A percentile compares a stretch with the other conserved stretches of the same genome.
Evolutionary conservation across 306 rosid genomes (phyloP).

Genomic region (Cyclanthera cordifolia): DNA sequence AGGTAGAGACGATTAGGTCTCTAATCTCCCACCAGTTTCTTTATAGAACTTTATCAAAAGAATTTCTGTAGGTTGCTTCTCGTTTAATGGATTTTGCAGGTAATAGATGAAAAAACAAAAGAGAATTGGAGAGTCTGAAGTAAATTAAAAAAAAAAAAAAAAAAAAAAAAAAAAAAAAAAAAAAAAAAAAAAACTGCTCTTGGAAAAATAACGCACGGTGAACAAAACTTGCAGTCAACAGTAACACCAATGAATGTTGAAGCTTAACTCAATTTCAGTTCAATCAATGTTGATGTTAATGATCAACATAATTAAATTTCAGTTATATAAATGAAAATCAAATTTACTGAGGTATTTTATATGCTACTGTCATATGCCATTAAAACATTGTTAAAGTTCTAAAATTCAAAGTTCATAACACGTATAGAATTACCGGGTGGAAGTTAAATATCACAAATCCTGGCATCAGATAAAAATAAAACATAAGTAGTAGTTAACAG

Average conservation of each 20-base stretch:
- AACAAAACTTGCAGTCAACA: neutral
- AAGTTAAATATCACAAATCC: neutral
- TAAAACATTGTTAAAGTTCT: neutral
- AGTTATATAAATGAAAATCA: neutral
- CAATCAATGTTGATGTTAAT: neutral
- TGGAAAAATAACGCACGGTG: neutral
- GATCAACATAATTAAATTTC: neutral
- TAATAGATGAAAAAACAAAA: neutral
- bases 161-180: too few species aligned
- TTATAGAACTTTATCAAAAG: neutral
- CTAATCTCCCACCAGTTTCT: constrained; percentile 16
- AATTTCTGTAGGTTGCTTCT: neutral
- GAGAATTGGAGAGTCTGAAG: neutral
- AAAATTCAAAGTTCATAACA: neutral
- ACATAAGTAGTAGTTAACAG: neutral
- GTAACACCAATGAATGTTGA: neutral
- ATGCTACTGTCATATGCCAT: neutral
- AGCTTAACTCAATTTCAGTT: neutral
- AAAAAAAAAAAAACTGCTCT: too few species aligned
- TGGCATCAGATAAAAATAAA: neutral
- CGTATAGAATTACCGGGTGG: neutral
- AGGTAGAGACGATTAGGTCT: constrained; percentile 31
- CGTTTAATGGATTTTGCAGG: neutral
- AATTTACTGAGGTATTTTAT: neutral
- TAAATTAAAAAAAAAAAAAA: neutral